Conservation (phyloP, 1,284 basidiomycete species). For the Microbotryum saponariae region DNA sequence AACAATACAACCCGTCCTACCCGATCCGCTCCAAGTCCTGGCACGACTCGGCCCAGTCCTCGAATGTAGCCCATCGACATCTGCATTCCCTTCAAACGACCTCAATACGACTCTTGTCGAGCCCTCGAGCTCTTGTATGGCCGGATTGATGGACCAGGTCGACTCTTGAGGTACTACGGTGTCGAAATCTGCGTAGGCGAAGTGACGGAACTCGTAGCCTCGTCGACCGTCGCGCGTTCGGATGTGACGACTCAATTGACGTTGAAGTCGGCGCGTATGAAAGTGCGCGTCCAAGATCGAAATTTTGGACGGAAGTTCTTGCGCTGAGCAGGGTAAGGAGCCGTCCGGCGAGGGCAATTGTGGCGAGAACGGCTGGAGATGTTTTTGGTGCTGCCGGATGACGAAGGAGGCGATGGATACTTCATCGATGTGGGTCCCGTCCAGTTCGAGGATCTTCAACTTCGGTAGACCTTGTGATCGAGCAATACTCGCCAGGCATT, state of each 20-base stretch:
- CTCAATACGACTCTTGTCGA: too few relatives aligned
- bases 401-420: slow-evolving; percentile 62
- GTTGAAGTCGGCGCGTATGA: slow-evolving; percentile 3
- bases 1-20: too few relatives aligned
- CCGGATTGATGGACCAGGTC: too few relatives aligned
- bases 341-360: background rate
- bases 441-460: slow-evolving; percentile 62
- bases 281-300: slow-evolving; percentile 21
- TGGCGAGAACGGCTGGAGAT: background rate
- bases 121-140: too few relatives aligned
- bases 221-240: too few relatives aligned
- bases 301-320: slow-evolving; percentile 2
- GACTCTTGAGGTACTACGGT: too few relatives aligned
- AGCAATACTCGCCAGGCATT: slow-evolving; percentile 50
- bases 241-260: slow-evolving; percentile 12
- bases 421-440: slow-evolving; percentile 65
- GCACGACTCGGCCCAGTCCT: too few relatives aligned
- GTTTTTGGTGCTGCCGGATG: slow-evolving; percentile 48
- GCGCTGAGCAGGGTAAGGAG: background rate
- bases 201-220: too few relatives aligned
- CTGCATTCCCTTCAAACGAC: too few relatives aligned
- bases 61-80: too few relatives aligned
- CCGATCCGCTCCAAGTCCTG: too few relatives aligned
- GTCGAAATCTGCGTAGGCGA: too few relatives aligned
- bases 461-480: slow-evolving; percentile 58